Conservation (phyloP, 106 monocot species). For the Platanthera guangdongensis region DNA sequence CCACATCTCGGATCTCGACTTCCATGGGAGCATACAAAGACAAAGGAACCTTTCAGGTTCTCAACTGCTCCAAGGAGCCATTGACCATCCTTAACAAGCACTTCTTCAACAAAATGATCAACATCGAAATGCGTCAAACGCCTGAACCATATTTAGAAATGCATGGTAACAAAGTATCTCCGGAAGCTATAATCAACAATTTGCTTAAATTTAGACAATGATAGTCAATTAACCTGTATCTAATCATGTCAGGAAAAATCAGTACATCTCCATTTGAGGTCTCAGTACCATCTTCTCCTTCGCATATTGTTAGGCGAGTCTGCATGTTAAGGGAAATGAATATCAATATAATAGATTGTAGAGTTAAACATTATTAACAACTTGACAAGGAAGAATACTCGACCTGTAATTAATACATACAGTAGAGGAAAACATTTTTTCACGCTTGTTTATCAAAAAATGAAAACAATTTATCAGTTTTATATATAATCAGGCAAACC, state of each 20-base stretch:
- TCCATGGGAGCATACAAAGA: slow-evolving; percentile 92
- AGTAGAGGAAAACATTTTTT: neutral
- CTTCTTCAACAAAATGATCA: slow-evolving; percentile 81
- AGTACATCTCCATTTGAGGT: slow-evolving; percentile 93
- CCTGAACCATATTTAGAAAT: slow-evolving; percentile 22
- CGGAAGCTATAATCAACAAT: neutral
- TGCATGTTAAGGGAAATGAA: slow-evolving; percentile 14
- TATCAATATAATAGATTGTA: neutral
- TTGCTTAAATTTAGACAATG: neutral
- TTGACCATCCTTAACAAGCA: slow-evolving; percentile 69
- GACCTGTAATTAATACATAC: neutral
- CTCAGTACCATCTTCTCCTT: slow-evolving; percentile 90
- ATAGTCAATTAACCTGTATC: slow-evolving; percentile 69
- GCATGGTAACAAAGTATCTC: neutral
- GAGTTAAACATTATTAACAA: neutral
- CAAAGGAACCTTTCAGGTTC: slow-evolving; percentile 57
- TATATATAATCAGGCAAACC: too few species aligned
- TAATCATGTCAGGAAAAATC: slow-evolving; percentile 96
- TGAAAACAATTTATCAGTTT: too few species aligned
- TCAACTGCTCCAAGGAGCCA: slow-evolving; percentile 60
- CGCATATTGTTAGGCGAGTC: slow-evolving; percentile 87
- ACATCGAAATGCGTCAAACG: slow-evolving; percentile 82
- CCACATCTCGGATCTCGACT: slow-evolving; percentile 87
- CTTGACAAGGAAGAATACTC: neutral
- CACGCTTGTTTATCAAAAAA: too few species aligned